phyloP scores from a whole-genome alignment of 2,329 filamentous ascomycete genomes.

The Aspergillus latus region DNA sequence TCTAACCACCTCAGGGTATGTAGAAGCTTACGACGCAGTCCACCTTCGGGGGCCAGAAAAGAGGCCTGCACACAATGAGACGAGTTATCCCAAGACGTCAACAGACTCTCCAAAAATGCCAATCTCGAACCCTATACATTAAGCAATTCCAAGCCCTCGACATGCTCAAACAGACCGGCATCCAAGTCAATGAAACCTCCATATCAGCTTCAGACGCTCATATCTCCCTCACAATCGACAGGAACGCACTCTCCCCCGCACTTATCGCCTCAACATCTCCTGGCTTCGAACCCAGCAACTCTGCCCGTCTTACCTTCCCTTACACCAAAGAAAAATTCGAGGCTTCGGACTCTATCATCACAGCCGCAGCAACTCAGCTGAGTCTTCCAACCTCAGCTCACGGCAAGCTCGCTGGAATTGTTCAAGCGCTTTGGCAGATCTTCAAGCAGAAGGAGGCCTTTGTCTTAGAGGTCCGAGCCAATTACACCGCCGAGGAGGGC shows the following conservation, averaged over 20 bases:
- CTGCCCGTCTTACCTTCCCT: constrained; percentile 61
- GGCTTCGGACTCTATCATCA: constrained; percentile 44
- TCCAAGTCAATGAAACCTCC: constrained; percentile 45
- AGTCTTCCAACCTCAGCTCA: constrained; percentile 51
- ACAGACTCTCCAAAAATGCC: constrained; percentile 22
- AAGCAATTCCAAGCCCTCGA: constrained; percentile 54
- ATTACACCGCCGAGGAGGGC: constrained; percentile 37
- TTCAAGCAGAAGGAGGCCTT: constrained; percentile 67
- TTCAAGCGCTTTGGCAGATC: constrained; percentile 57
- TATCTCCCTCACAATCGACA: constrained; percentile 65
- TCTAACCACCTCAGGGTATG: not conserved
- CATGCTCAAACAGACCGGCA: constrained; percentile 54
- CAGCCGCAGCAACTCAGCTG: constrained; percentile 48
- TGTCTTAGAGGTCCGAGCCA: constrained; percentile 55
- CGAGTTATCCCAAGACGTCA: constrained; percentile 24
- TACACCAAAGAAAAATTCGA: constrained; percentile 53
- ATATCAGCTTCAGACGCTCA: constrained; percentile 47
- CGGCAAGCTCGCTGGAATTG: constrained; percentile 49
- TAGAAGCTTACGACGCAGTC: constrained; percentile 19
- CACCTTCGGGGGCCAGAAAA: constrained; percentile 41
- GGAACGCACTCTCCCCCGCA: constrained; percentile 61
- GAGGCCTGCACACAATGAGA: constrained; percentile 53
- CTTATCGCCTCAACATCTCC: constrained; percentile 60
- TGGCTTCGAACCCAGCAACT: constrained; percentile 44
- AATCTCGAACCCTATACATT: constrained; percentile 57